Evolutionary conservation across 306 rosid species (phyloP).

Genomic region (Cyamopsis tetragonoloba): DNA sequence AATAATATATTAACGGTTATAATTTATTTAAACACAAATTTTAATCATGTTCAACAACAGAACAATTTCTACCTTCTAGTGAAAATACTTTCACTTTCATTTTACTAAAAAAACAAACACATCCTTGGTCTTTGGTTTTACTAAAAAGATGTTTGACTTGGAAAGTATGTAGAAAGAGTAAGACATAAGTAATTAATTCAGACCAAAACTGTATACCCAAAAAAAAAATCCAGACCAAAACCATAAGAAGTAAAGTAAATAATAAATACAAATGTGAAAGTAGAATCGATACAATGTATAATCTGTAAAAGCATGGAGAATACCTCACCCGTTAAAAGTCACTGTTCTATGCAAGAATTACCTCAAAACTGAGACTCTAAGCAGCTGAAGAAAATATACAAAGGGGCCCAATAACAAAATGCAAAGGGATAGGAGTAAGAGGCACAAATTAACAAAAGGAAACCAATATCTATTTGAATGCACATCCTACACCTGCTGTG

Average conservation of each 20-base stretch:
- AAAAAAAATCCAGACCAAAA: too few relatives aligned
- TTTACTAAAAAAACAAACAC: too few relatives aligned
- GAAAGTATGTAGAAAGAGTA: not conserved
- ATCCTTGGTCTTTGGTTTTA: too few relatives aligned
- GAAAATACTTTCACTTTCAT: too few relatives aligned
- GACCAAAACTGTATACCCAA: too few relatives aligned
- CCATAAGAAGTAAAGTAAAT: too few relatives aligned
- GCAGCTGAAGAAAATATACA: conserved; percentile 26
- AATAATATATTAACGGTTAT: too few relatives aligned
- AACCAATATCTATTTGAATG: conserved; percentile 9
- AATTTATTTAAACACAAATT: too few relatives aligned
- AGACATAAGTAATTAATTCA: not conserved
- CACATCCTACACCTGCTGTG: conserved; percentile 26
- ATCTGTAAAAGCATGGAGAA: conserved; percentile 10
- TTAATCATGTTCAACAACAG: too few relatives aligned
- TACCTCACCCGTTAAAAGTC: not conserved
- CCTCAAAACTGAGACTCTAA: conserved; percentile 29
- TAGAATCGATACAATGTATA: not conserved
- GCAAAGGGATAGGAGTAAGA: not conserved
- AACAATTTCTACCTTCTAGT: too few relatives aligned
- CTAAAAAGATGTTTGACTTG: conserved; percentile 3
- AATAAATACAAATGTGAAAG: conserved; percentile 19
- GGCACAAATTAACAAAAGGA: conserved; percentile 9
- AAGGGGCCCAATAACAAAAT: conserved; percentile 18
- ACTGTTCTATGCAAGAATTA: conserved; percentile 39